These are phyloP conservation scores for Metschnikowia borealis DNA, from an alignment of 805 yeast species.

Conservation along the genomic window DNA sequence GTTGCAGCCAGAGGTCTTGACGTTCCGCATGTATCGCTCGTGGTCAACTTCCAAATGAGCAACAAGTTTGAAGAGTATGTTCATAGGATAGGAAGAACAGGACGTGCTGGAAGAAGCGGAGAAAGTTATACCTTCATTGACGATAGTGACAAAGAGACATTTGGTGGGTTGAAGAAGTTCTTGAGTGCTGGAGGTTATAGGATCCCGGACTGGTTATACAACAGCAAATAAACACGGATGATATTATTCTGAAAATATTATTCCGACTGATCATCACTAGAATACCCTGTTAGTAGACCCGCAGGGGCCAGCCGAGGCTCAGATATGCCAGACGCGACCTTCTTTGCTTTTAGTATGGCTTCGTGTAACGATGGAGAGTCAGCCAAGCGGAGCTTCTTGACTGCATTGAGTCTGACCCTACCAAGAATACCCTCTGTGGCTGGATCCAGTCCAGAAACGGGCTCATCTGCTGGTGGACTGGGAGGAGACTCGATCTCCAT, in stretches of 20 bases:
- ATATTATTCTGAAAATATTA: neutral
- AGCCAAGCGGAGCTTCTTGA: neutral
- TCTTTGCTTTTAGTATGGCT: neutral
- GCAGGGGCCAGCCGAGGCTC: neutral
- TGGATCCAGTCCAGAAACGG: neutral
- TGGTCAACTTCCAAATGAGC: slow-evolving; percentile 83
- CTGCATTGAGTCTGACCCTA: neutral
- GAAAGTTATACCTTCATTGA: slow-evolving; percentile 69
- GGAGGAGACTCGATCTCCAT: neutral
- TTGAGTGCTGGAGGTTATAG: slow-evolving; percentile 34
- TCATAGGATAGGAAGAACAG: slow-evolving; percentile 95
- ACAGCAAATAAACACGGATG: neutral
- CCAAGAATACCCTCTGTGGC: neutral
- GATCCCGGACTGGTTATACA: slow-evolving; percentile 26
- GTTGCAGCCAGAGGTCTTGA: slow-evolving; percentile 96
- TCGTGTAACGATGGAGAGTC: neutral
- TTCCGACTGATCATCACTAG: slow-evolving; percentile 26
- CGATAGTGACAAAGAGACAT: slow-evolving; percentile 49
- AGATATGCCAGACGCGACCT: neutral
- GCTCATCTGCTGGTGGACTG: neutral
- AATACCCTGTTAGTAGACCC: slow-evolving; percentile 23
- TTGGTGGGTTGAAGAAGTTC: slow-evolving; percentile 49
- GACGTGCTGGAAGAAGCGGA: slow-evolving; percentile 87
- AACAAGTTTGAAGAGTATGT: slow-evolving; percentile 75
- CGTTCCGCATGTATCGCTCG: slow-evolving; percentile 80